These are phyloP conservation scores for Clarireedia sp. DNA, from an alignment of 2,329 filamentous ascomycete genomes.

Conservation along the genomic window DNA sequence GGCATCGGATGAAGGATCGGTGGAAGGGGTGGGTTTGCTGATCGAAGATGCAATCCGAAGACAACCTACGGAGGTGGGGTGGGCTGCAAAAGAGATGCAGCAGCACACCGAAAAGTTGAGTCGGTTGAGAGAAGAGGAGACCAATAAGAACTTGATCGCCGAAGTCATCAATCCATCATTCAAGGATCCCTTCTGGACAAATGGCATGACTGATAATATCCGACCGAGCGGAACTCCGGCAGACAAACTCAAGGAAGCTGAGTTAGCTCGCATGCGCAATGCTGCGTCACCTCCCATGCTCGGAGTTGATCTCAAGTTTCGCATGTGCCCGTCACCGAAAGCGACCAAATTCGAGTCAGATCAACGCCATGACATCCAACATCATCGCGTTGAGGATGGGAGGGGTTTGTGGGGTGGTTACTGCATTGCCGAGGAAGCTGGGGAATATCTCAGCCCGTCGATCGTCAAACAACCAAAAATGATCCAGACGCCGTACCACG, in stretches of 20 bases:
- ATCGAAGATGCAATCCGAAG: constrained; percentile 21
- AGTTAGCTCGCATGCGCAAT: constrained; percentile 47
- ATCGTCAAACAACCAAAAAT: constrained; percentile 24
- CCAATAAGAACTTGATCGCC: constrained; percentile 27
- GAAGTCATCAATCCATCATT: constrained; percentile 28
- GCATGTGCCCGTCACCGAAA: constrained; percentile 74
- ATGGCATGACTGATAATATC: constrained; percentile 27
- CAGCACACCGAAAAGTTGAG: constrained; percentile 28
- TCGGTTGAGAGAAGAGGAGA: constrained; percentile 28
- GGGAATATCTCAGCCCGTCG: constrained; percentile 29
- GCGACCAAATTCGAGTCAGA: constrained; percentile 76
- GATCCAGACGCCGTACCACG: constrained; percentile 32
- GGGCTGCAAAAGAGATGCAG: constrained; percentile 30
- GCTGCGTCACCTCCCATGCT: constrained; percentile 75
- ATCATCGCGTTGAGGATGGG: constrained; percentile 48
- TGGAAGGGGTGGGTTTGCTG: constrained; percentile 26
- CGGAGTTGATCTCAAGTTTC: constrained; percentile 71
- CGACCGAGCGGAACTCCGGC: constrained; percentile 11
- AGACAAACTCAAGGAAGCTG: constrained; percentile 25
- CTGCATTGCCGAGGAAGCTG: constrained; percentile 39
- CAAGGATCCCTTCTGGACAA: constrained; percentile 30
- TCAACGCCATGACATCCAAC: constrained; percentile 49
- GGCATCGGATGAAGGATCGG: constrained; percentile 27
- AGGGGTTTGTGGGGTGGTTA: constrained; percentile 73
- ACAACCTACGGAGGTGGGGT: constrained; percentile 27